Conservation (phyloP, 305 asterid genomes). For the Plantago lanceolata region DNA sequence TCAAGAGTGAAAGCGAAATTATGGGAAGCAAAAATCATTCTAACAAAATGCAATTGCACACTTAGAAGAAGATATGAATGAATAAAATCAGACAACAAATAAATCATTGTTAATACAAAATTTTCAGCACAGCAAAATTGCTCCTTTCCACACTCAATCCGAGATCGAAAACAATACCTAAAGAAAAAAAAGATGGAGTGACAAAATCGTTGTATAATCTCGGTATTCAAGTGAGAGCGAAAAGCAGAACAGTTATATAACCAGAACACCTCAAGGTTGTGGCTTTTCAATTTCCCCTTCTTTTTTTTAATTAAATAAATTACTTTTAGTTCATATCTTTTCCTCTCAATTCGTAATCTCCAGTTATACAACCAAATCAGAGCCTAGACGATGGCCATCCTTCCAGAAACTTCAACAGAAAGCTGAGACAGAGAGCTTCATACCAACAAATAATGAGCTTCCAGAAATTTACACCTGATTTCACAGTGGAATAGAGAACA, state of each 20-base stretch:
- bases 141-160: background rate
- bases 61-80: background rate
- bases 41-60: background rate
- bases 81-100: background rate
- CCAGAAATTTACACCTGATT: slow-evolving; percentile 44
- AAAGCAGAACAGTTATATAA: slow-evolving; percentile 1
- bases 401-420: slow-evolving; percentile 13
- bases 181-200: background rate
- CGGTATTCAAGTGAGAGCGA: background rate
- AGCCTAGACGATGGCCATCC: slow-evolving; percentile 18
- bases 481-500: slow-evolving; percentile 5
- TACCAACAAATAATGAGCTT: slow-evolving; percentile 23
- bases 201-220: too few species aligned
- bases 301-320: too few species aligned
- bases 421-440: slow-evolving; percentile 21
- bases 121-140: slow-evolving; percentile 18
- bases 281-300: background rate
- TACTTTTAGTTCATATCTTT: too few species aligned
- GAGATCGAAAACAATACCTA: background rate
- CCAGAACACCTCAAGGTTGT: background rate
- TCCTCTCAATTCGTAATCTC: background rate
- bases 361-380: slow-evolving; percentile 6
- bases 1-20: too few species aligned
- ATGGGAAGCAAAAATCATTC: background rate
- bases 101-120: background rate